Evolutionary conservation across 208 protist species (phyloP).

Genomic region (Wallacemonas rigidus): DNA sequence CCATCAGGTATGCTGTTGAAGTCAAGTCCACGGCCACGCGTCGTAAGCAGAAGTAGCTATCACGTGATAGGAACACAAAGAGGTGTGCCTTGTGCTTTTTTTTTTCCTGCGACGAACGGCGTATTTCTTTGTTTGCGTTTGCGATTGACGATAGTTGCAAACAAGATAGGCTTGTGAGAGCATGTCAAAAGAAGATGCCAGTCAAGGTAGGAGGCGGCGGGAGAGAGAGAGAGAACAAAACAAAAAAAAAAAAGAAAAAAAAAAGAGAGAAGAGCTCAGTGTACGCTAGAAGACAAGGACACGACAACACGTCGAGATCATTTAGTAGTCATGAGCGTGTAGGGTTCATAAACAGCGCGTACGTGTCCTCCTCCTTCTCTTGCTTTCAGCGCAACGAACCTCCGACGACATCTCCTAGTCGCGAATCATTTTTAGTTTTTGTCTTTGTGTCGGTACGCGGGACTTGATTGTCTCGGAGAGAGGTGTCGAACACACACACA

Average conservation of each 20-base stretch:
- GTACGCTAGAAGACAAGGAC: not conserved
- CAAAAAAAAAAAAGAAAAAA: slow-evolving; percentile 2
- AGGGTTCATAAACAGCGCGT: too few relatives aligned
- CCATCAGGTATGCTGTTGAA: too few relatives aligned
- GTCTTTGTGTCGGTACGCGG: not conserved
- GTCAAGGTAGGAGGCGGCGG: not conserved
- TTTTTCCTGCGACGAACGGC: not conserved
- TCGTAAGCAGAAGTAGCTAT: too few relatives aligned
- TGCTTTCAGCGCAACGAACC: too few relatives aligned
- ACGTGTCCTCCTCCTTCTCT: too few relatives aligned
- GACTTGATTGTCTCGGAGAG: not conserved
- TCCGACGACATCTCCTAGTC: too few relatives aligned
- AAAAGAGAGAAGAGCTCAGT: not conserved
- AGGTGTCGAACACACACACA: slow-evolving; percentile 6
- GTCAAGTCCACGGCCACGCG: too few relatives aligned
- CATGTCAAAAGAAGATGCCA: too few relatives aligned
- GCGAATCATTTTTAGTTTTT: not conserved
- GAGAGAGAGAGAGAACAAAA: not conserved
- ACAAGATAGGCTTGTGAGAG: not conserved
- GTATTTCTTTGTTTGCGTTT: not conserved
- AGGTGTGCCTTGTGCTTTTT: not conserved
- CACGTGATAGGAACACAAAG: not conserved
- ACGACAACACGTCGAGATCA: not conserved
- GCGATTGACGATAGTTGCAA: not conserved
- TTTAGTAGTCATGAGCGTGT: too few relatives aligned